phyloP scores from a whole-genome alignment of 345 rosid species.

The Brassica napus region Da-Ae NC_063442.1:33922001-33922500 shows the following conservation, averaged over 20 bases:
- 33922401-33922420: constrained; percentile 75
- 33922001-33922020: background rate
- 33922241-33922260: constrained; percentile 10
- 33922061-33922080: background rate
- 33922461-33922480: constrained; percentile 57
- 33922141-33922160: constrained; percentile 17
- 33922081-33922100: constrained; percentile 35
- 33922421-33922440: constrained; percentile 69
- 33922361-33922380: constrained; percentile 74
- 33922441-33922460: constrained; percentile 81
- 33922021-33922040: background rate
- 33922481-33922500: constrained; percentile 51
- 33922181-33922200: constrained; percentile 14
- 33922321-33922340: constrained; percentile 67
- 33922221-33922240: background rate
- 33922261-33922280: background rate
- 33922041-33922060: constrained; percentile 4
- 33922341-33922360: constrained; percentile 65
- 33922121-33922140: constrained; percentile 30
- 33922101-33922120: background rate
- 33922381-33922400: constrained; percentile 82
- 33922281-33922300: background rate
- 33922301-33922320: background rate
- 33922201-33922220: background rate
- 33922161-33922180: constrained; percentile 20